phyloP scores from a whole-genome alignment of 441 rosid genomes.

The Jatropha podagrica region DNA sequence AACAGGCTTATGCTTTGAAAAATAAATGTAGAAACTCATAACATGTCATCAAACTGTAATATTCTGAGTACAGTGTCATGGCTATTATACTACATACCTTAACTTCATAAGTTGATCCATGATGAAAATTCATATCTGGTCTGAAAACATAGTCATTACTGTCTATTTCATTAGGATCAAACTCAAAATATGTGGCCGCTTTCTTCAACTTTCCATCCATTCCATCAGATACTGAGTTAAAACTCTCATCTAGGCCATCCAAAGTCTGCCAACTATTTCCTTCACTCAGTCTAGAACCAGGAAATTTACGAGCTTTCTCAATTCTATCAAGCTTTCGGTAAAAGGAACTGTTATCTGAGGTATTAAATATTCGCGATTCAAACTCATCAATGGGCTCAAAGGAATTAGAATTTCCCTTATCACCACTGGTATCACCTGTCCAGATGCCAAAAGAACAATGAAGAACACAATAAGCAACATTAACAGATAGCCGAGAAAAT shows the following conservation, averaged over 20 bases:
- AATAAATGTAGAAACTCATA: neutral
- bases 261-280: neutral
- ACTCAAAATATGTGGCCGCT: slow-evolving; percentile 44
- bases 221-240: slow-evolving; percentile 51
- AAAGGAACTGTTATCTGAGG: slow-evolving; percentile 38
- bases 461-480: neutral
- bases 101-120: slow-evolving; percentile 20
- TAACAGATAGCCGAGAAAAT: too few relatives aligned
- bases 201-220: slow-evolving; percentile 55
- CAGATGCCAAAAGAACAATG: neutral
- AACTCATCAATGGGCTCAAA: slow-evolving; percentile 38
- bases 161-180: slow-evolving; percentile 39
- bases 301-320: slow-evolving; percentile 27
- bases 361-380: slow-evolving; percentile 46
- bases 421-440: slow-evolving; percentile 20
- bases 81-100: slow-evolving; percentile 40
- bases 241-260: slow-evolving; percentile 35
- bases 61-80: neutral
- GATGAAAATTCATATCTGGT: slow-evolving; percentile 39
- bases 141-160: slow-evolving; percentile 45
- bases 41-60: neutral
- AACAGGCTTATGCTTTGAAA: neutral
- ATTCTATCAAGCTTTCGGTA: slow-evolving; percentile 45
- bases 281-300: slow-evolving; percentile 11
- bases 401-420: slow-evolving; percentile 15